Percentiles rank a stretch among this genome's conserved stretches.
Conservation (phyloP, 2,329 filamentous ascomycete species). For the Drechslerella stenobrocha region DNA sequence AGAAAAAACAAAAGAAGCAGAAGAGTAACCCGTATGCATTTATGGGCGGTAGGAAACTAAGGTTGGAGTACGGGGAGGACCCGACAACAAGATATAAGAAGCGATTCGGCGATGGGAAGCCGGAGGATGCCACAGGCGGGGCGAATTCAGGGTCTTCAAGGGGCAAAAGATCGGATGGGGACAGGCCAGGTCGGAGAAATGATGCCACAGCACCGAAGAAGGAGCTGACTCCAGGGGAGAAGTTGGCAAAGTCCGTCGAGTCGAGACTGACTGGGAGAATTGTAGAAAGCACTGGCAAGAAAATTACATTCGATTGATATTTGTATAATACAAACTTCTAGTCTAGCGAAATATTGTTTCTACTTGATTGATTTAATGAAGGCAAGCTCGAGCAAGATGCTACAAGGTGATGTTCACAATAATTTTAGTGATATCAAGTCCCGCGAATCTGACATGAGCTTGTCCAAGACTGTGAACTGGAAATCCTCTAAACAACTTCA, state of each 20-base stretch:
- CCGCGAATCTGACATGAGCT: no score
- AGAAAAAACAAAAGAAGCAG: constrained; percentile 62
- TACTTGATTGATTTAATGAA: no score
- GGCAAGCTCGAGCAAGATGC: no score
- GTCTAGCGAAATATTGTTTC: no score
- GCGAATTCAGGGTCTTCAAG: constrained; percentile 50
- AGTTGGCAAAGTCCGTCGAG: constrained; percentile 61
- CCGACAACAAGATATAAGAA: constrained; percentile 88
- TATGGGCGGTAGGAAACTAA: constrained; percentile 80
- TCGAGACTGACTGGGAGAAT: constrained; percentile 70
- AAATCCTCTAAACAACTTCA: no score
- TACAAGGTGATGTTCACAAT: no score
- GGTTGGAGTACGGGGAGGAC: constrained; percentile 93
- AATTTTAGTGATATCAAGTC: no score
- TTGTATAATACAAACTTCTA: no score
- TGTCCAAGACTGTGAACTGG: no score
- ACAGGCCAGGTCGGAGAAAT: constrained; percentile 53
- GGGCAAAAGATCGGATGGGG: constrained; percentile 39
- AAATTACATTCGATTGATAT: constrained; percentile 74
- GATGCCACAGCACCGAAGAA: constrained; percentile 58
- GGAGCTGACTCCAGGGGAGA: constrained; percentile 56
- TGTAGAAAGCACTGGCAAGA: constrained; percentile 76
- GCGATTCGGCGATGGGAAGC: constrained; percentile 53
- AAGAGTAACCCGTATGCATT: constrained; percentile 62
- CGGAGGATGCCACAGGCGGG: constrained; percentile 52